These are phyloP conservation scores for Sclerotinia borealis DNA, from an alignment of 2,329 filamentous ascomycete genomes.

Conservation along the genomic window DNA sequence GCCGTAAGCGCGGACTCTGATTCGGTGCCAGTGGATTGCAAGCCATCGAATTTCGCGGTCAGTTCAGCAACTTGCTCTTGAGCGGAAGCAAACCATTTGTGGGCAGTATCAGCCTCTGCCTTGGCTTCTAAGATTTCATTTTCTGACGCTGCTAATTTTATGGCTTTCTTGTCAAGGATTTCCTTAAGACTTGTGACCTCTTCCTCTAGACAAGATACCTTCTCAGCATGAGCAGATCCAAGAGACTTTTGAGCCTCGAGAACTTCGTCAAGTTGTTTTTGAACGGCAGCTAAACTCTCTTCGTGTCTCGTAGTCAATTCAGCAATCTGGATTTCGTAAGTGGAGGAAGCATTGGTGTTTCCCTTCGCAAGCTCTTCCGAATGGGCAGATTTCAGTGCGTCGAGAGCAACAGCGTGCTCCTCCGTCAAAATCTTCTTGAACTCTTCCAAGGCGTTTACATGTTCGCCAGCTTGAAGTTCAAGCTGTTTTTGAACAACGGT, in stretches of 20 bases:
- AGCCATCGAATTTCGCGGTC: constrained; percentile 31
- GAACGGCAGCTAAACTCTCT: constrained; percentile 41
- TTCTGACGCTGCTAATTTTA: constrained; percentile 18
- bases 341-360: constrained; percentile 37
- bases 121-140: constrained; percentile 46
- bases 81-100: constrained; percentile 38
- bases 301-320: constrained; percentile 49
- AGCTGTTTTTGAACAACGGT: constrained; percentile 51
- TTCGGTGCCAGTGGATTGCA: constrained; percentile 39
- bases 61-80: constrained; percentile 30
- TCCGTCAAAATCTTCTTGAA: constrained; percentile 45
- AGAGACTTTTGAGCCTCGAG: constrained; percentile 42
- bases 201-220: constrained; percentile 40
- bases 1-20: constrained; percentile 40
- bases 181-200: constrained; percentile 43
- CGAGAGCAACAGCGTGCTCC: constrained; percentile 45
- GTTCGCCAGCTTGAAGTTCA: constrained; percentile 28
- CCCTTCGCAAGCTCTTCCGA: constrained; percentile 43
- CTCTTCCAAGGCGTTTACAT: constrained; percentile 37
- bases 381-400: constrained; percentile 48
- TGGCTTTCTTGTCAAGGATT: constrained; percentile 35
- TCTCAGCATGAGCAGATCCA: constrained; percentile 41
- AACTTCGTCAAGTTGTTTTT: constrained; percentile 50
- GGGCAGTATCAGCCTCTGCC: constrained; percentile 38
- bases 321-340: constrained; percentile 44